A percentile compares a stretch with the other conserved stretches of the same genome.
Conservation (phyloP, 768 basidiomycete species). For the Gloeopeniophorella convolvens region DNA sequence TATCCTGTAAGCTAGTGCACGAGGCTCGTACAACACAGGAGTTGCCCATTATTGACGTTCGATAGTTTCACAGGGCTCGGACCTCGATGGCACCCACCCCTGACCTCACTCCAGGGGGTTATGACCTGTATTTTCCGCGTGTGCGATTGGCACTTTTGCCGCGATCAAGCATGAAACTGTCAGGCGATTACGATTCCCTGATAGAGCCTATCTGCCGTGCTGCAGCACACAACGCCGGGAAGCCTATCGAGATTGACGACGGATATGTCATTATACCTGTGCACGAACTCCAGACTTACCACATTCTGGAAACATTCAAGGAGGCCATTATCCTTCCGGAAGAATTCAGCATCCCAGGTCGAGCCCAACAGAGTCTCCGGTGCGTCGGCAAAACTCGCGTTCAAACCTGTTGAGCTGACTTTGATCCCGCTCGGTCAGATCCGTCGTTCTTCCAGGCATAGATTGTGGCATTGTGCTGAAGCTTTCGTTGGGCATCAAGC, state of each 20-base stretch:
- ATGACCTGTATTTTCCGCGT: constrained; percentile 43
- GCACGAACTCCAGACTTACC: constrained; percentile 47
- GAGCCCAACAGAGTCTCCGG: constrained; percentile 52
- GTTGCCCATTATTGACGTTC: constrained; percentile 20
- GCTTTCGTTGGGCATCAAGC: constrained; percentile 47
- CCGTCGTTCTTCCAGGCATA: constrained; percentile 45
- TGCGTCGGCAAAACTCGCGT: constrained; percentile 20
- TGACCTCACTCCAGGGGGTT: constrained; percentile 40
- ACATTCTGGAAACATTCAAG: constrained; percentile 45
- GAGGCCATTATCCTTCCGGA: constrained; percentile 39
- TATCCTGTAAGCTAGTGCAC: constrained; percentile 43
- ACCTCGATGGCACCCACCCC: constrained; percentile 45
- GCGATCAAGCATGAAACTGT: constrained; percentile 36
- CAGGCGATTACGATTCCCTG: constrained; percentile 44
- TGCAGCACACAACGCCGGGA: constrained; percentile 33
- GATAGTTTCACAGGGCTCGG: constrained; percentile 57
- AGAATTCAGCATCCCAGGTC: constrained; percentile 36
- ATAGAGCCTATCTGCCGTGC: constrained; percentile 36
- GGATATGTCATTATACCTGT: constrained; percentile 42
- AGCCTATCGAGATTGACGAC: constrained; percentile 29
- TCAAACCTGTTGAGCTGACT: not conserved
- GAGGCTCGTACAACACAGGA: not conserved
- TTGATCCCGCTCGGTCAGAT: constrained; percentile 29
- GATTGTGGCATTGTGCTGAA: constrained; percentile 44
- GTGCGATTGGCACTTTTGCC: constrained; percentile 45